These are phyloP conservation scores for Hemisphaericaspora xylanilytica DNA, from an alignment of 1,139 yeast species.

Conservation along the genomic window DNA sequence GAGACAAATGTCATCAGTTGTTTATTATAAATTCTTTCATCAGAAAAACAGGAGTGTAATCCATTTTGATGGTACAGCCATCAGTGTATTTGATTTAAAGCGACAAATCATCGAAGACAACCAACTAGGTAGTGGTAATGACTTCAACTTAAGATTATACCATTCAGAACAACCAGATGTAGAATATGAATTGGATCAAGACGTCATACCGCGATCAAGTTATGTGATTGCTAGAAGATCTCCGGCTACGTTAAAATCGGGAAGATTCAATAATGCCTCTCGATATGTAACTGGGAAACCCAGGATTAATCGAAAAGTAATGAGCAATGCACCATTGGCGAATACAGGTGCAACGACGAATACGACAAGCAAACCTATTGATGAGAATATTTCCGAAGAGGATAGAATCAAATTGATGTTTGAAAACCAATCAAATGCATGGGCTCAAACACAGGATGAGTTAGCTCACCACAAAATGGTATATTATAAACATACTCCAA, in stretches of 20 bases:
- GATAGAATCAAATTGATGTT: slow-evolving; percentile 89
- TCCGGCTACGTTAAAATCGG: slow-evolving; percentile 60
- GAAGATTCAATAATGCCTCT: slow-evolving; percentile 63
- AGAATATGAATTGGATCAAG: slow-evolving; percentile 83
- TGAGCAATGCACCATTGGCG: slow-evolving; percentile 21
- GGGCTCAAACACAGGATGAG: slow-evolving; percentile 92
- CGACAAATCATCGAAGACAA: slow-evolving; percentile 83
- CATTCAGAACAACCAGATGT: slow-evolving; percentile 68
- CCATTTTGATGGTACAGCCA: slow-evolving; percentile 93
- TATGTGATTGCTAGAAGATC: slow-evolving; percentile 79
- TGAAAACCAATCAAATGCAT: slow-evolving; percentile 85
- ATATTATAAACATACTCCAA: slow-evolving; percentile 46
- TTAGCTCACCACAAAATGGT: slow-evolving; percentile 76
- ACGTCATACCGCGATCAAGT: slow-evolving; percentile 84
- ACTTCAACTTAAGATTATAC: slow-evolving; percentile 72
- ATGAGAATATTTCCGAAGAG: slow-evolving; percentile 64
- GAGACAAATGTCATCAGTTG: slow-evolving; percentile 92
- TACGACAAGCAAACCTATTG: slow-evolving; percentile 19
- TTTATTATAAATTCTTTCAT: slow-evolving; percentile 83
- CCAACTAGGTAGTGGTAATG: slow-evolving; percentile 79
- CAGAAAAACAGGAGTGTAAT: slow-evolving; percentile 79
- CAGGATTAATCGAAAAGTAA: slow-evolving; percentile 44
- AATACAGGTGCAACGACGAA: slow-evolving; percentile 12
- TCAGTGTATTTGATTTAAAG: slow-evolving; percentile 90
- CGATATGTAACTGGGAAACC: slow-evolving; percentile 89